A percentile compares a stretch with the other conserved stretches of the same genome.
These are phyloP conservation scores for Pholiota microspora DNA, from an alignment of 768 basidiomycete genomes.

Conservation along the genomic window DNA sequence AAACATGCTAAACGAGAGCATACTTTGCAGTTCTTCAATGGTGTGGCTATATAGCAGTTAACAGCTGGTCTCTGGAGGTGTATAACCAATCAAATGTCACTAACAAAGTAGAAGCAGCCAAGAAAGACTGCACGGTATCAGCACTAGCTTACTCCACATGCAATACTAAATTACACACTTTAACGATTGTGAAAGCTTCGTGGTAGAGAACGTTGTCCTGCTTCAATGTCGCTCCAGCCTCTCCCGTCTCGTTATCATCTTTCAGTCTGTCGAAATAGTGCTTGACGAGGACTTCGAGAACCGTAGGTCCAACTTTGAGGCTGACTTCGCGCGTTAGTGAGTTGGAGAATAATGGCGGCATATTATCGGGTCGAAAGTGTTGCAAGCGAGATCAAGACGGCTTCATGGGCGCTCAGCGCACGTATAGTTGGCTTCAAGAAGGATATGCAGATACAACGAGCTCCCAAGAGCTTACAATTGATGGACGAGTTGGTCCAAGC, in stretches of 20 bases:
- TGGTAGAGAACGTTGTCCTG: constrained; percentile 82
- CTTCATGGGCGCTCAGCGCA: background rate
- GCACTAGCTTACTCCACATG: background rate
- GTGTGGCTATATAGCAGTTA: constrained; percentile 55
- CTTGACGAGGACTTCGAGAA: constrained; percentile 77
- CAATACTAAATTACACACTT: constrained; percentile 42
- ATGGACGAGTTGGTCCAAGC: background rate
- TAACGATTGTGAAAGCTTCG: constrained; percentile 72
- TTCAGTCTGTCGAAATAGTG: constrained; percentile 76
- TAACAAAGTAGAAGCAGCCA: constrained; percentile 69
- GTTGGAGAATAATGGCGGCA: constrained; percentile 33
- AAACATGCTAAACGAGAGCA: background rate
- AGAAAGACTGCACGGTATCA: constrained; percentile 52
- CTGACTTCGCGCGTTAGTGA: constrained; percentile 62
- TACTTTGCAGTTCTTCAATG: constrained; percentile 77
- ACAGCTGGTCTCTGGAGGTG: background rate
- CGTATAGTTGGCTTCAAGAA: background rate
- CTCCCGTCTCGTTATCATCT: constrained; percentile 35
- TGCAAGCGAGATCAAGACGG: background rate
- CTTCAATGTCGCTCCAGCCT: constrained; percentile 47
- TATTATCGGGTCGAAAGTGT: background rate
- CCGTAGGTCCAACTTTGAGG: constrained; percentile 65
- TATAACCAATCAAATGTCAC: constrained; percentile 17
- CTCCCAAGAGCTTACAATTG: background rate
- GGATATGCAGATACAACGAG: background rate